Conservation (phyloP, 2,329 filamentous ascomycete species). For the Scedosporium boydii region DNA sequence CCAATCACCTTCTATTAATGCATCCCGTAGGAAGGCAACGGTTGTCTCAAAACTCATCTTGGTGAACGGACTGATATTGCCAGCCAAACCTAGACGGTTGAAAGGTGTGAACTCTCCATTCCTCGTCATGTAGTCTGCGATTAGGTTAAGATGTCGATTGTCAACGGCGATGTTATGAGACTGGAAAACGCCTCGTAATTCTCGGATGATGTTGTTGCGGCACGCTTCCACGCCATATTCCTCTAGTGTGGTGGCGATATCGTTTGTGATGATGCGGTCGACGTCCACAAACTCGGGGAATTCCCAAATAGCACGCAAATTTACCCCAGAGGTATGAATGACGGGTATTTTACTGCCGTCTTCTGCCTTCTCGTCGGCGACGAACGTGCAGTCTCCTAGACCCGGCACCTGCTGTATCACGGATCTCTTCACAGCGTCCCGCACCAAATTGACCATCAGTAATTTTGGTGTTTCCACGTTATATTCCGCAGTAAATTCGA, state of each 20-base stretch:
- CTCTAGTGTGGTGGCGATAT: conserved; percentile 74
- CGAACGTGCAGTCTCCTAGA: conserved; percentile 62
- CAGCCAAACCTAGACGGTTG: conserved; percentile 78
- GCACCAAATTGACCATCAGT: conserved; percentile 84
- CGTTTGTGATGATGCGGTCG: conserved; percentile 81
- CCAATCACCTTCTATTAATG: conserved; percentile 80
- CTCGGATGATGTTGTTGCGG: conserved; percentile 74
- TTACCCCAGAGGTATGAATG: conserved; percentile 76
- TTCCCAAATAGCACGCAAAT: conserved; percentile 82
- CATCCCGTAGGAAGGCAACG: conserved; percentile 84
- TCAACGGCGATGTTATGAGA: conserved; percentile 91
- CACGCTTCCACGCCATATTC: conserved; percentile 92
- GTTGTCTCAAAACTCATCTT: conserved; percentile 99
- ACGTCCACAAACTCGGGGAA: conserved; percentile 80
- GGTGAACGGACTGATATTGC: conserved; percentile 82
- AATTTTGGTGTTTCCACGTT: conserved; percentile 75
- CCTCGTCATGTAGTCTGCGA: conserved; percentile 97
- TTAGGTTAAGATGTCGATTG: conserved; percentile 84
- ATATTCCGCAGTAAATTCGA: conserved; percentile 71
- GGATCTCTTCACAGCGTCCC: conserved; percentile 66
- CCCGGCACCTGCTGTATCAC: conserved; percentile 81
- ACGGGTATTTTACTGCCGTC: conserved; percentile 40
- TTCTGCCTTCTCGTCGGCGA: conserved; percentile 49
- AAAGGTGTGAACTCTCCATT: conserved; percentile 84
- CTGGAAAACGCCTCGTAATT: conserved; percentile 77